Base-by-base conservation (phyloP, 345 rosid species). In the Limnanthes douglasii region DNA sequence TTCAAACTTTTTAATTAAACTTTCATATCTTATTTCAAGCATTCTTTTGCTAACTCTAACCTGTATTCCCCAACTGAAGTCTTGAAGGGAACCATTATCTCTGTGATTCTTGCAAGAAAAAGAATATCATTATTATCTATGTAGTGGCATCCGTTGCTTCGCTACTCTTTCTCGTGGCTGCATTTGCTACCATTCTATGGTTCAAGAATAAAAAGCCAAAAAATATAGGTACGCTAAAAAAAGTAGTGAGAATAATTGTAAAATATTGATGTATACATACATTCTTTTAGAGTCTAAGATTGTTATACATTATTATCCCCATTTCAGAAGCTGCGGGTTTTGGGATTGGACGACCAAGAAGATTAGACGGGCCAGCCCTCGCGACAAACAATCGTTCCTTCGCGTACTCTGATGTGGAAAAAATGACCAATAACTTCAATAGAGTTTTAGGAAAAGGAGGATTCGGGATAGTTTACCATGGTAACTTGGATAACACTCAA, bases 401-500 rank as follows among this genome's bases (percentile, higher is more conserved):
- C 16, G 43, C 41, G 1, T 53, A 37, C 25, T 14, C 41, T 0
- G 62, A 57, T 20, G 29, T 64, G 8, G 18, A 25, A 6, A 50
- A 7, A 1, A 53, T 69, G 0, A 69, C 71, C 10, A 25, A 44
- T 12, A 50, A 64, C 37, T 69, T 69, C 7, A 5, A 21, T 5
- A 54, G 4, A 22, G 32, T 45, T 12, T 37, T 56, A 14, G n/a
- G n/a, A n/a, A n/a, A n/a, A n/a, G n/a, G n/a, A n/a, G n/a, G n/a
- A n/a, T n/a, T n/a, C n/a, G n/a, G n/a, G n/a, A n/a, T n/a, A n/a
- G n/a, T n/a, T n/a, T n/a, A n/a, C n/a, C n/a, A n/a, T n/a, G n/a
- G n/a, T n/a, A n/a, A n/a, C n/a, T n/a, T n/a, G n/a, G n/a, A n/a
- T n/a, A n/a, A n/a, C n/a, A n/a, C n/a, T n/a, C n/a, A n/a, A n/a